Evolutionary conservation across 768 basidiomycete genomes (phyloP), one percentile per base, ranked within the genome.

Genomic region (Phallus indusiatus): DNA sequence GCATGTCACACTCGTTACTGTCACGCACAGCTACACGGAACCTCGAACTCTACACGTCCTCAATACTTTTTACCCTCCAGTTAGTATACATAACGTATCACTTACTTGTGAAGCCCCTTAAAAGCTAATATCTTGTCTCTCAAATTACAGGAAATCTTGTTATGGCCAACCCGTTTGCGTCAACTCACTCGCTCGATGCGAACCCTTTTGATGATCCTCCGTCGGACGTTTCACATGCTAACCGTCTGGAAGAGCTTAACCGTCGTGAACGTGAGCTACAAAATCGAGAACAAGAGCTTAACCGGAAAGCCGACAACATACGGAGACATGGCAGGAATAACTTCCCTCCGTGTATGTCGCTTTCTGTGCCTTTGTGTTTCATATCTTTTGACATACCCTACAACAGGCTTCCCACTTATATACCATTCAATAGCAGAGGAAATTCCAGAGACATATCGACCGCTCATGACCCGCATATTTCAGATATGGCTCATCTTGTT

Each of bases 401-500:
- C 46, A 50, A 62, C 72, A 95, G 93, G 93, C 77, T 94, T 84
- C 69, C 95, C 95, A 52, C 75, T 99, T 66, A 86, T 99, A 69
- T 96, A 84, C 76, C 96, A 99, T 73, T 88, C 91, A 59, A 95
- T 97, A 67, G 69, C 78, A 67, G 89, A 89, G 60, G 93, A 94
- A 72, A 94, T 97, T 58, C 93, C 92, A 14, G 84, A 90, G 62
- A 79, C 80, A 0, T 88, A 87, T 59, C 83, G 83, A 62, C 77
- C 82, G 4, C 81, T 93, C 62, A 86, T 97, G 64, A 87, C 85
- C 52, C 84, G 91, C 37, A 73, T 99, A 61, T 98, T 90, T 69
- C 86, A 91, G 67, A 80, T 98, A 66, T 99, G 96, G 96, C 85
- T 98, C 48, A 84, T 93, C 62, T 86, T 99, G 21, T 66, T 85